Evolutionary conservation across 805 yeast genomes (phyloP), one percentile per base, ranked within the genome.

Genomic region (Kockiozyma suomiensis): DNA sequence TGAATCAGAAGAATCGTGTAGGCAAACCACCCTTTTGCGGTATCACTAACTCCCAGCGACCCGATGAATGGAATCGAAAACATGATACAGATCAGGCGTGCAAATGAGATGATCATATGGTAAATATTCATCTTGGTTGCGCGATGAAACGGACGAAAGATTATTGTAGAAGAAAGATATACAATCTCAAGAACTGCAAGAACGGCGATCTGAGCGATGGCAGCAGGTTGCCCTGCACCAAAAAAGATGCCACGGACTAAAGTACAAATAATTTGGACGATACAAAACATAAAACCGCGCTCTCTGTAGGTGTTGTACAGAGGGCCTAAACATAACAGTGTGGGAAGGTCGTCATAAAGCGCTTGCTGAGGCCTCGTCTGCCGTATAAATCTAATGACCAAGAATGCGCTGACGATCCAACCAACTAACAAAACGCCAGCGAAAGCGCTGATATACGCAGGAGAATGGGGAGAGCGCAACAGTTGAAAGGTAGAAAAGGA

Each of bases 141-240:
- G 12, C 59, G 54, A 33, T 62, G 68, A 50, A 45, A 74, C 17
- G 74, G 76, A 37, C 62, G 68, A 35, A 61, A 55, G n/a, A 43
- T 56, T 42, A 56, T 43, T 12, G 70, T 38, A 4, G 66, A 59
- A 10, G 66, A 37, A 23, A 70, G 58, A 37, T 54, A 60, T 23
- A 59, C 58, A 25, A 70, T 51, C 51, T 74, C 77, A 10, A 66
- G 33, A 10, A 69, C 51, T 4, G 73, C 71, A 25, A 74, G 64
- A 2, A 74, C 37, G 0, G 66, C 58, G n/a, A 74, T 58, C 54
- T 74, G 76, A 1, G 77, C 76, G 4, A 70, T 55, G 7, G 76
- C 77, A 0, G 74, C 70, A 4, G 51, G 50, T 53, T 74, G 76
- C 6, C 70, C 49, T 2, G 67, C 73, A 1, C 76, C 76, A 47